phyloP scores from a whole-genome alignment of 768 basidiomycete species.

The Collybia sp. region DNA sequence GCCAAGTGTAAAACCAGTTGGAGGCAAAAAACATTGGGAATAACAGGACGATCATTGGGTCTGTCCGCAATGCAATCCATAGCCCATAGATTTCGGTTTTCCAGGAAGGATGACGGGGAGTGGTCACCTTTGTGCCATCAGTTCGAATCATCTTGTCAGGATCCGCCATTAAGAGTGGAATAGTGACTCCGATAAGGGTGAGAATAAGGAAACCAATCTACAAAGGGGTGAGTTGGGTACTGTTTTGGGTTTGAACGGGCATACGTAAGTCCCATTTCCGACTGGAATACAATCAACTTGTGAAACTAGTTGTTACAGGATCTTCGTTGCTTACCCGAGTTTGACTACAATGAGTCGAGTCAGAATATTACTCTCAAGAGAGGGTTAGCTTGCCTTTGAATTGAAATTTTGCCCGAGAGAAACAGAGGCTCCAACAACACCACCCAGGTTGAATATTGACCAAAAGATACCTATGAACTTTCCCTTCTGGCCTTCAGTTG shows the following conservation, averaged over 20 bases:
- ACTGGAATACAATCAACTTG: constrained; percentile 30
- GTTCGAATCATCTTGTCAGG: constrained; percentile 70
- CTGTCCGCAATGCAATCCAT: constrained; percentile 61
- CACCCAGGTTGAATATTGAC: constrained; percentile 80
- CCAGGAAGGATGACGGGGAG: constrained; percentile 71
- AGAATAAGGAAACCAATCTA: constrained; percentile 76
- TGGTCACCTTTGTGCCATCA: constrained; percentile 65
- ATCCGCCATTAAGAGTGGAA: constrained; percentile 69
- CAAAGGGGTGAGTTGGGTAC: constrained; percentile 1
- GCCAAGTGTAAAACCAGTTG: constrained; percentile 88
- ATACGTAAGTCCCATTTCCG: constrained; percentile 70
- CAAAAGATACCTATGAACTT: constrained; percentile 77
- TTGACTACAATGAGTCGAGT: constrained; percentile 22
- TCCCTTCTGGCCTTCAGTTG: constrained; percentile 76
- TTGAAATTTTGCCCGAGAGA: constrained; percentile 69
- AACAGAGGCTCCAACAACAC: constrained; percentile 74
- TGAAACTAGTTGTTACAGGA: neutral
- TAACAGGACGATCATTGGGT: constrained; percentile 67
- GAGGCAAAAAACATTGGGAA: constrained; percentile 86
- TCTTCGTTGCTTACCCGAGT: constrained; percentile 28
- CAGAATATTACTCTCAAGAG: neutral
- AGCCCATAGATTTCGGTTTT: constrained; percentile 69
- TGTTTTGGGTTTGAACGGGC: constrained; percentile 15
- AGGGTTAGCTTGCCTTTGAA: constrained; percentile 39
- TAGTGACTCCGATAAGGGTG: constrained; percentile 59